Base-by-base conservation (phyloP, 192 early-diverging fungal species). In the Coemansia sp. region DNA sequence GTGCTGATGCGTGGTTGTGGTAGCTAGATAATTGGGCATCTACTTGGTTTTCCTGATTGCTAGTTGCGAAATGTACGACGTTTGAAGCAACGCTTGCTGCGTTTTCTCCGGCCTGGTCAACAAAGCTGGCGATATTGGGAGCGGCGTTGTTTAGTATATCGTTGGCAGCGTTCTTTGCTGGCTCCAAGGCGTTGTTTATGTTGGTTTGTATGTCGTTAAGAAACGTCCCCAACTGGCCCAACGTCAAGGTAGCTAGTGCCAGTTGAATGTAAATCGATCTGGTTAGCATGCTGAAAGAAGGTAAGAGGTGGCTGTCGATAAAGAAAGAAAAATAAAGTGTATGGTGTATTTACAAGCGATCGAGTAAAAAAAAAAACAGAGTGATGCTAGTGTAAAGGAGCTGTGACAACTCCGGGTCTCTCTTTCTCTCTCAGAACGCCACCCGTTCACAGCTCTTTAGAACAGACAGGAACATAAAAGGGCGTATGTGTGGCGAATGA, bases 1-100 rank as follows among this genome's bases (percentile, higher is more conserved):
- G 46, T 5, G 65, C 57, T 15, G 31, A 16, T 5, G 29, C 39
- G 40, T 52, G 43, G 38, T 43, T 72, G 43, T 82, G 65, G 39
- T 74, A 82, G 53, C 62, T 74, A 16, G 75, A 74, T 34, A 82
- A 71, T 41, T 82, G 71, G 0, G 66, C 44, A 5, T 68, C 49
- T 40, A 82, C 73, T 44, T 73, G 53, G 62, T 31, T 65, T 20
- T 71, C 55, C 40, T 77, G 72, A 55, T 65, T 18, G 47, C 61
- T 66, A 36, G 71, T 76, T 0, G 73, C 53, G 7, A 61, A 53
- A 22, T 44, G 47, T 5, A 68, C 53, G 15, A 60, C 71, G 40
- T 76, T 36, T 12, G 79, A 53, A 11, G 71, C 74, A 5, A 70
- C 27, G 6, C 71, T 66, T 0, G 71, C 68, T 1, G 65, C 71